Base-by-base conservation (phyloP, 352 stramenopile species). In the Blastocystis sp. region DNA sequence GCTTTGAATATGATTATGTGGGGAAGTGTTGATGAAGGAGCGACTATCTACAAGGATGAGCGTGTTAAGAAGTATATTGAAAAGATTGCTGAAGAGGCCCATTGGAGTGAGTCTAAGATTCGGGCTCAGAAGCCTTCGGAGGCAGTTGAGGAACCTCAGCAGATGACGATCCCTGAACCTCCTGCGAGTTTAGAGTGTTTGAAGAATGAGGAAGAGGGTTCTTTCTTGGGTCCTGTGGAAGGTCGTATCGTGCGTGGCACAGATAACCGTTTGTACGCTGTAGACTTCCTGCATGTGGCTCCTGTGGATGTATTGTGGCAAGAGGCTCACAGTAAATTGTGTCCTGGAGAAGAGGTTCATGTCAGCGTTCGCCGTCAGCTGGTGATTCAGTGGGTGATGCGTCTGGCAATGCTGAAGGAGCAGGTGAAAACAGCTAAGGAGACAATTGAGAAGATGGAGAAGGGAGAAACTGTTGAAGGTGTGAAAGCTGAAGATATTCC, bases 191-290 rank as follows among this genome's bases (percentile, higher is more conserved):
- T 5, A 7, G 46, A 86, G 27, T 27, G 43, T n/a, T 51, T 73
- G 12, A 58, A 57, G 37, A 42, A 86, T 11, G 29, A 21, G 1
- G 54, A 86, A 32, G 75, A 86, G 39, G 14, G 71, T 12, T 29
- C 37, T n/a, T 86, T 86, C 32, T n/a, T 75, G 37, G 75, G 75
- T 51, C 75, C 75, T 37, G 75, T 86, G 57, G 75, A 86, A 29
- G 75, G 75, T 54, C 75, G 75, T 39, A 42, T 86, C 11, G 75
- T 86, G 14, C 57, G 61, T 29, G 75, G 75, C n/a, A 27, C 27
- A 24, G 75, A 86, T 39, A 75, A 86, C 61, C 14, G n/a, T 42
- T 21, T 86, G n/a, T 86, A 86, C 61, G 61, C 61, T 19, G 61
- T 86, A 51, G 75, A 86, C 14, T 86, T 77, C 52, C 75, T 86